Evolutionary conservation across 805 yeast species (phyloP).

Genomic region (Yarrowia sp.): DNA sequence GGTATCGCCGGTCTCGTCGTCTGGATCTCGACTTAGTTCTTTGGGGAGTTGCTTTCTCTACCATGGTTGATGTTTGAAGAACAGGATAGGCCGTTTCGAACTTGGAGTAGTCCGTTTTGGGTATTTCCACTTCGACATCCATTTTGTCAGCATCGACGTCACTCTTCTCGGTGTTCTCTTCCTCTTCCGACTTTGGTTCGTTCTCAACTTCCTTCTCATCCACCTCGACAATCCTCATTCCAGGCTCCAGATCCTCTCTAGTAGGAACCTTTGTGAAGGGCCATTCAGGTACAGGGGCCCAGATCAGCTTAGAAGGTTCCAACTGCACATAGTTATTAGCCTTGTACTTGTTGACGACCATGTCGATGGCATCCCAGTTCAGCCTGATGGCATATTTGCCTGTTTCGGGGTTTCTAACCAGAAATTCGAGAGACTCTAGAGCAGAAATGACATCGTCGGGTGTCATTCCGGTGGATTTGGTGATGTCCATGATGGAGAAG

Average conservation of each 20-base stretch:
- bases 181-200: neutral
- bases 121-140: neutral
- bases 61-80: neutral
- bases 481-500: conserved; percentile 55
- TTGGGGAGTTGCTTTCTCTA: neutral
- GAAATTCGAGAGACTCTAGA: conserved; percentile 67
- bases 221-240: neutral
- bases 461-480: conserved; percentile 77
- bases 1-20: neutral
- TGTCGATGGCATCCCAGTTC: conserved; percentile 45
- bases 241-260: conserved; percentile 8
- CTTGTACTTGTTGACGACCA: conserved; percentile 50
- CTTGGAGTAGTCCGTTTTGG: neutral
- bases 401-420: conserved; percentile 48
- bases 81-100: neutral
- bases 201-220: neutral
- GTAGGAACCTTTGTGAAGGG: conserved; percentile 1
- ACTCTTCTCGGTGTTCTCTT: neutral
- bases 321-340: conserved; percentile 50
- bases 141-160: neutral
- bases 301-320: conserved; percentile 54
- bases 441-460: conserved; percentile 84
- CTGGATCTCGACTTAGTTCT: neutral
- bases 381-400: conserved; percentile 53
- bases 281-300: conserved; percentile 45